Conservation (phyloP, 1,284 basidiomycete genomes). For the Ceratobasidium sp. region DNA sequence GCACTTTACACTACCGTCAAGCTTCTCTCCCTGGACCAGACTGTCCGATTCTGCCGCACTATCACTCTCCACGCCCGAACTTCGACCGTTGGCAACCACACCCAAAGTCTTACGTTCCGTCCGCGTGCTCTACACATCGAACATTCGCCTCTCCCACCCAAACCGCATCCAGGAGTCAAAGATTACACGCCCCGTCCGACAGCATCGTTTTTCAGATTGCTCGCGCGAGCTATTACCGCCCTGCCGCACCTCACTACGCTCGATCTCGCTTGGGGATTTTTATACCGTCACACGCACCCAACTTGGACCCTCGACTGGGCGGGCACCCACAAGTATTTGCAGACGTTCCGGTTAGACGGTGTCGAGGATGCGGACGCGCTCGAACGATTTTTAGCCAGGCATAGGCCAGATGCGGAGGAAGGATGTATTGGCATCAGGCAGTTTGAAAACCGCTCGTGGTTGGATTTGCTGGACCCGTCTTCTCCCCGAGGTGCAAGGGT, state of each 20-base stretch:
- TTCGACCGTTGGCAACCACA: constrained; percentile 7
- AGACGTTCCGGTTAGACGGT: constrained; percentile 28
- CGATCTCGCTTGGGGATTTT: constrained; percentile 42
- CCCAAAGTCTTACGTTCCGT: constrained; percentile 33
- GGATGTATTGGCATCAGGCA: constrained; percentile 12
- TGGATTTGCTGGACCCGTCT: constrained; percentile 34
- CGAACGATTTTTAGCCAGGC: constrained; percentile 37
- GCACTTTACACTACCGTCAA: constrained; percentile 37
- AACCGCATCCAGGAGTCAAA: constrained; percentile 3
- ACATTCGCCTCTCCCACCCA: constrained; percentile 22
- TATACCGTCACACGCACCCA: constrained; percentile 41
- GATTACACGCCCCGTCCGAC: constrained; percentile 35
- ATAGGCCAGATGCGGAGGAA: constrained; percentile 24
- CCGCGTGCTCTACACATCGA: constrained; percentile 33
- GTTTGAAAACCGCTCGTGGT: constrained; percentile 40
- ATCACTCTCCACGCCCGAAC: constrained; percentile 9
- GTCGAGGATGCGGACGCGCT: constrained; percentile 37
- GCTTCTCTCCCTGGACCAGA: constrained; percentile 26
- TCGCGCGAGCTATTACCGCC: constrained; percentile 27
- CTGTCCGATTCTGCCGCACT: constrained; percentile 37
- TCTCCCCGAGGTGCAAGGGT: constrained; percentile 33
- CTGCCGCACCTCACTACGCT: constrained; percentile 39
- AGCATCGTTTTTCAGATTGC: constrained; percentile 36
- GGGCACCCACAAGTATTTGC: constrained; percentile 28
- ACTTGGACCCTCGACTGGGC: constrained; percentile 37